These are phyloP conservation scores for Coemansia brasiliensis DNA, from an alignment of 192 early-diverging fungal species.

Conservation along the genomic window DNA sequence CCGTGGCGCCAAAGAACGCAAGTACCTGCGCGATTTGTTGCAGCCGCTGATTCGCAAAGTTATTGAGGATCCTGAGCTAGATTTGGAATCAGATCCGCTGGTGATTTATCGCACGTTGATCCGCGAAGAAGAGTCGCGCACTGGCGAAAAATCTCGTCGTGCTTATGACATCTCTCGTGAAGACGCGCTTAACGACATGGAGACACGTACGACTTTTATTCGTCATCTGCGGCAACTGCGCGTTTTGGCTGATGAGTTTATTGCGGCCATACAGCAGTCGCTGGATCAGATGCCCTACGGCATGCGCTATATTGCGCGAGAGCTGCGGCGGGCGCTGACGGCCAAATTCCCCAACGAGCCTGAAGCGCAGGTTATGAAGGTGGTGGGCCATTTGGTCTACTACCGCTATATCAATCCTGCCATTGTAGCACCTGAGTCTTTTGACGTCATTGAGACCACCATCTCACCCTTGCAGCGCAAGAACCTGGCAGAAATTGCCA, in stretches of 20 bases:
- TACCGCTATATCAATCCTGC: slow-evolving; percentile 99
- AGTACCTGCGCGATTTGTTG: slow-evolving; percentile 84
- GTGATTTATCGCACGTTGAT: slow-evolving; percentile 86
- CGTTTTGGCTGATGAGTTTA: slow-evolving; percentile 80
- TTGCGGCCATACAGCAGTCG: slow-evolving; percentile 78
- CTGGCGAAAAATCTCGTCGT: slow-evolving; percentile 76
- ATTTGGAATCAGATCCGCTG: slow-evolving; percentile 89
- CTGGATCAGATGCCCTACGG: slow-evolving; percentile 89
- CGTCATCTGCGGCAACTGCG: slow-evolving; percentile 75
- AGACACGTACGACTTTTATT: slow-evolving; percentile 67
- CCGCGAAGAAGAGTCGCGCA: slow-evolving; percentile 84
- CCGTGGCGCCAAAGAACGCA: slow-evolving; percentile 91
- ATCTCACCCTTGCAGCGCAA: slow-evolving; percentile 90
- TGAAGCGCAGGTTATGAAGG: slow-evolving; percentile 78
- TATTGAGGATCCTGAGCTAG: slow-evolving; percentile 72
- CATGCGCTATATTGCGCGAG: slow-evolving; percentile 92
- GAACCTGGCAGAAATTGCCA: slow-evolving; percentile 94
- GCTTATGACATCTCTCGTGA: slow-evolving; percentile 75
- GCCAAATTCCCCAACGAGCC: slow-evolving; percentile 81
- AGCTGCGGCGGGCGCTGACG: slow-evolving; percentile 75
- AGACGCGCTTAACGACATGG: slow-evolving; percentile 80
- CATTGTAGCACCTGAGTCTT: slow-evolving; percentile 95
- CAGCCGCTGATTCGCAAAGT: slow-evolving; percentile 80
- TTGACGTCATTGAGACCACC: slow-evolving; percentile 86
- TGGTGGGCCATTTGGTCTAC: slow-evolving; percentile 94